phyloP scores from a whole-genome alignment of 2,329 filamentous ascomycete genomes.

The Hypoxylon sp. region DNA sequence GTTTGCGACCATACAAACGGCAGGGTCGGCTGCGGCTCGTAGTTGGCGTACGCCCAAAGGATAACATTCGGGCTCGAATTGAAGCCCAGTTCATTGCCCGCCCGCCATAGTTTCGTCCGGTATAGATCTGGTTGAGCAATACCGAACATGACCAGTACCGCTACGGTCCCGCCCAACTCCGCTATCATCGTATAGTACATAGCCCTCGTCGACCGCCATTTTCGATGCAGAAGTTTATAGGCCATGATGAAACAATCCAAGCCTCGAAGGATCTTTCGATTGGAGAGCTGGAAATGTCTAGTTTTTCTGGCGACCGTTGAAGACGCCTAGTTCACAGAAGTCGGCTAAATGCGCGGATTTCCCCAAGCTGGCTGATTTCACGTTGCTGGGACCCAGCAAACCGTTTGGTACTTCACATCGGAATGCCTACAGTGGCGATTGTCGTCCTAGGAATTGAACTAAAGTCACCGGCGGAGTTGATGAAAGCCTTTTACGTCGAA shows the following conservation, averaged over 20 bases:
- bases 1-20: constrained; percentile 81
- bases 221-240: constrained; percentile 71
- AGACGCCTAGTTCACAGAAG: constrained; percentile 17
- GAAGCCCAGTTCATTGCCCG: constrained; percentile 78
- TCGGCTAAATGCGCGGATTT: constrained; percentile 39
- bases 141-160: constrained; percentile 77
- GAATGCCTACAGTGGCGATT: constrained; percentile 39
- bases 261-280: constrained; percentile 36
- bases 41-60: constrained; percentile 81
- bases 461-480: constrained; percentile 32
- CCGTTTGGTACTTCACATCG: constrained; percentile 47
- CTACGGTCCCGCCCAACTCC: constrained; percentile 76
- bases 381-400: constrained; percentile 43
- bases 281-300: constrained; percentile 30
- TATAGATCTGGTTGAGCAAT: constrained; percentile 81
- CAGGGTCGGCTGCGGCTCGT: constrained; percentile 71
- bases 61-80: constrained; percentile 80
- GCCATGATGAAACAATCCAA: constrained; percentile 54
- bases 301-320: constrained; percentile 18
- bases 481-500: constrained; percentile 46
- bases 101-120: constrained; percentile 79
- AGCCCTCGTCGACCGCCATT: constrained; percentile 70
- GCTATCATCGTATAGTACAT: constrained; percentile 75
- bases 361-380: constrained; percentile 27
- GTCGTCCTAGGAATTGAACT: constrained; percentile 38